Evolutionary conservation across 179 eudicot species (phyloP).

Genomic region (Heliamphora pulchella): DNA sequence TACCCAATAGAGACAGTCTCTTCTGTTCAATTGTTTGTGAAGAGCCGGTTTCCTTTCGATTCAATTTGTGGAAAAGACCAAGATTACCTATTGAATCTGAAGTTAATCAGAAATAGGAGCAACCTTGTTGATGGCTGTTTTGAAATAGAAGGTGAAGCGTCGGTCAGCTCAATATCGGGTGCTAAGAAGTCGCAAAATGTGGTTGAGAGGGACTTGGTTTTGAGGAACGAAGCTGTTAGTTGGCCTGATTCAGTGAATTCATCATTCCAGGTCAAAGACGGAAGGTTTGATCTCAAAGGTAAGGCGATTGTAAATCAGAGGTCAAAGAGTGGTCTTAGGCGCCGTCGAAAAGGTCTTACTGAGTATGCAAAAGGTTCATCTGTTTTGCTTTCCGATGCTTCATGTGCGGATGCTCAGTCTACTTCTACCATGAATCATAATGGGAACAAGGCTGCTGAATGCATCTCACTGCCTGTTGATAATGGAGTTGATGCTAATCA

Average conservation of each 20-base stretch:
- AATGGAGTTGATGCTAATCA: slow-evolving; percentile 17
- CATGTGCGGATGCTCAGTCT: slow-evolving; percentile 25
- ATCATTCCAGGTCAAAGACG: slow-evolving; percentile 13
- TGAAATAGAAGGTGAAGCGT: slow-evolving; percentile 61
- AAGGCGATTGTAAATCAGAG: slow-evolving; percentile 41
- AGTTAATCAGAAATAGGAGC: slow-evolving; percentile 27
- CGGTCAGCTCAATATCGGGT: slow-evolving; percentile 52
- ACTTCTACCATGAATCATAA: slow-evolving; percentile 28
- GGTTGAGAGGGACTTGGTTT: slow-evolving; percentile 24
- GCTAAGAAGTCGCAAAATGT: slow-evolving; percentile 29
- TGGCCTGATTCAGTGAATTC: slow-evolving; percentile 6
- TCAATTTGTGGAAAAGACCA: slow-evolving; percentile 31
- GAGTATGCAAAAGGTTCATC: slow-evolving; percentile 35
- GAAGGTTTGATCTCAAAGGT: slow-evolving; percentile 48
- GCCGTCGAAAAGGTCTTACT: slow-evolving; percentile 38
- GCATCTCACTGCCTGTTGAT: slow-evolving; percentile 21
- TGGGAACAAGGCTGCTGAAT: slow-evolving; percentile 21
- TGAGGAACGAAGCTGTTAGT: slow-evolving; percentile 15
- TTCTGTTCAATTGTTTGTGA: slow-evolving; percentile 48
- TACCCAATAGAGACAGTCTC: slow-evolving; percentile 52
- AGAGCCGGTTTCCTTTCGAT: slow-evolving; percentile 59
- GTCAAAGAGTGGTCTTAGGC: slow-evolving; percentile 40
- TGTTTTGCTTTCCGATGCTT: slow-evolving; percentile 31
- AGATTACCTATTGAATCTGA: slow-evolving; percentile 34
- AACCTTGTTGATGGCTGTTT: slow-evolving; percentile 25